Base-by-base conservation (phyloP, 768 basidiomycete species). In the Russula vinacea region DNA sequence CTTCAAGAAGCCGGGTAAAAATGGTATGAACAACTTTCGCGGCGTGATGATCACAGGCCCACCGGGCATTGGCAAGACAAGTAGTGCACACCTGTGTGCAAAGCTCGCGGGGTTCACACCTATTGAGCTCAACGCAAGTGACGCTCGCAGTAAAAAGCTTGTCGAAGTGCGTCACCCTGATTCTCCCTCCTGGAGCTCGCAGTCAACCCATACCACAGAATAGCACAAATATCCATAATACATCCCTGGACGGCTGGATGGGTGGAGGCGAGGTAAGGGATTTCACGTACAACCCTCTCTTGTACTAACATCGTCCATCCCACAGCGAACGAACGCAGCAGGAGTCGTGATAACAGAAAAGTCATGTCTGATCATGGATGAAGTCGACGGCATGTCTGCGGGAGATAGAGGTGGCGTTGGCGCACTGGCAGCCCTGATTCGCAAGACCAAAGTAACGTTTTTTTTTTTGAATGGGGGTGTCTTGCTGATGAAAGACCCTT, bases 361-460 rank as follows among this genome's bases (percentile, higher is more conserved):
- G 73, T 84, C 90, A 0, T 92, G 94, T 68, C 78, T 99, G 51
- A 98, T 99, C 73, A 98, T 99, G 96, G 97, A 99, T 71, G 97
- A 99, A 73, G 96, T 98, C 2, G 97, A 99, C 68, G 97, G 97
- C 1, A 99, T 98, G 95, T 96, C 94, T 6, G 91, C 92, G 3
- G 97, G 97, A 19, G 97, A 99, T 75, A 83, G 97, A 51, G 97
- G 97, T 17, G 97, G 97, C 60, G 92, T 98, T 1, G 96, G 93
- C 26, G 97, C 97, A 7, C 73, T 99, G 69, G 93, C 93, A 62
- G 86, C 87, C 0, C 72, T 99, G 65, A 96, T 99, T 70, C 94
- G 89, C 78, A 98, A 96, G 79, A 89, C 90, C 24, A 92, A 89
- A 79, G 94, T 91, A 29, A 39, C 24, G n/a, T 49, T 13, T 22